Evolutionary conservation across 495 filamentous ascomycete genomes (phyloP).

Genomic region (Xylaria palmicola): DNA sequence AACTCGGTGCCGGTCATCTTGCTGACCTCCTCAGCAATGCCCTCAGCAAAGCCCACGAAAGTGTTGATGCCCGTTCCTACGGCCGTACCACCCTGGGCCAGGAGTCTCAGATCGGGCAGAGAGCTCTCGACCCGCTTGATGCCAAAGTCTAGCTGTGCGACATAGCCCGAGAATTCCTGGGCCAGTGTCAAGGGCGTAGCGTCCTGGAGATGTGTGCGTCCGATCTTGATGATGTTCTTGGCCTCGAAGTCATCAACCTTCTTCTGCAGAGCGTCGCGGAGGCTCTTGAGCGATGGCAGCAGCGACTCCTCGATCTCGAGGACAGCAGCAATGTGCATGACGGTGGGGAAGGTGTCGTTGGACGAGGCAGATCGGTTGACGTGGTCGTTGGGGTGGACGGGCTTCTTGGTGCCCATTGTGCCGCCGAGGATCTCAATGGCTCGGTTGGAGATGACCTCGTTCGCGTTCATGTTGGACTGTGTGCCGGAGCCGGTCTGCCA

Average conservation of each 20-base stretch:
- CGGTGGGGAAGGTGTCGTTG: constrained; percentile 98
- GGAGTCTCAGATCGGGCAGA: constrained; percentile 77
- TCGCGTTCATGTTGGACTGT: constrained; percentile 99
- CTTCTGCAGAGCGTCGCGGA: constrained; percentile 77
- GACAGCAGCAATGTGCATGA: constrained; percentile 98
- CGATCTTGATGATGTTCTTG: constrained; percentile 94
- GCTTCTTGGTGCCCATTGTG: constrained; percentile 92
- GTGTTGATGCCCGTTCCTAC: constrained; percentile 98
- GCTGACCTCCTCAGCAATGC: constrained; percentile 81
- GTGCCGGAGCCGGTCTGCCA: constrained; percentile 99
- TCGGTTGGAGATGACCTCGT: constrained; percentile 99
- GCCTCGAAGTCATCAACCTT: constrained; percentile 88
- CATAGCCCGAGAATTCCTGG: constrained; percentile 98
- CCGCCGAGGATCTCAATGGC: constrained; percentile 98
- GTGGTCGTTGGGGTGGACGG: constrained; percentile 98
- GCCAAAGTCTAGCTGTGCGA: constrained; percentile 87
- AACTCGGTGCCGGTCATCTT: constrained; percentile 92
- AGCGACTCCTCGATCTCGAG: constrained; percentile 86
- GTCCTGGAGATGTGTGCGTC: constrained; percentile 95
- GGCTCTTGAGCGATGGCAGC: constrained; percentile 74
- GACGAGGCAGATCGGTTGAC: constrained; percentile 99
- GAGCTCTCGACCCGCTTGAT: constrained; percentile 82
- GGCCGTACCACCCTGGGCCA: constrained; percentile 95
- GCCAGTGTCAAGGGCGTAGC: constrained; percentile 94
- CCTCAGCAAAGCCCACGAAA: constrained; percentile 92